phyloP scores from a whole-genome alignment of 2,329 filamentous ascomycete genomes.

The Arachnomyces sp. region DNA sequence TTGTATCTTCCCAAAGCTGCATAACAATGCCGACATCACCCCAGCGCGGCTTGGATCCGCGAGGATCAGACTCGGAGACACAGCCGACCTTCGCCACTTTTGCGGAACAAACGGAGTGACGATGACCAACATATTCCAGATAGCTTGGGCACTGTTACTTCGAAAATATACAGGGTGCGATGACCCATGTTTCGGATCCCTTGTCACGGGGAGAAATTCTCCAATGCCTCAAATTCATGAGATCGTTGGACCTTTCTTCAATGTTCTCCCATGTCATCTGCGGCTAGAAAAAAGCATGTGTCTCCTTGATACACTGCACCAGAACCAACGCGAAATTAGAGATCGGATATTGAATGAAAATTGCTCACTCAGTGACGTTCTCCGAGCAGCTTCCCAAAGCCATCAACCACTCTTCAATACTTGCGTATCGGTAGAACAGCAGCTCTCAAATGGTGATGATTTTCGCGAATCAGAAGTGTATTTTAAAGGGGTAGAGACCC shows the following conservation, averaged over 20 bases:
- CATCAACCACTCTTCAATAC: slow-evolving; percentile 8
- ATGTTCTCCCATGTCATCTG: slow-evolving; percentile 8
- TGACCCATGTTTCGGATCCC: slow-evolving; percentile 33
- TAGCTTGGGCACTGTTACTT: slow-evolving; percentile 31
- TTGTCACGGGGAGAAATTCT: slow-evolving; percentile 31
- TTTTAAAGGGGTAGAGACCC: slow-evolving; percentile 7
- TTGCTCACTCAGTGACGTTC: slow-evolving; percentile 8
- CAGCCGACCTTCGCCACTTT: neutral
- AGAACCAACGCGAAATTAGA: slow-evolving; percentile 4
- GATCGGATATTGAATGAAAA: slow-evolving; percentile 6
- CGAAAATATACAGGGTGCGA: slow-evolving; percentile 25
- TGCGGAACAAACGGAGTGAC: slow-evolving; percentile 7
- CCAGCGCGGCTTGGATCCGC: slow-evolving; percentile 1
- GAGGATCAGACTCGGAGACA: slow-evolving; percentile 1
- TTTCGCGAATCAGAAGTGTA: neutral
- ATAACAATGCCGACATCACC: neutral
- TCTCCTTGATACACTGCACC: slow-evolving; percentile 1
- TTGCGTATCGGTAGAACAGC: slow-evolving; percentile 10
- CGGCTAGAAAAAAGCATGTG: neutral
- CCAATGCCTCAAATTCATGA: slow-evolving; percentile 26
- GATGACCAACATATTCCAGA: slow-evolving; percentile 26
- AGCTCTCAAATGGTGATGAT: slow-evolving; percentile 3
- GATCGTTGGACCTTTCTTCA: slow-evolving; percentile 27
- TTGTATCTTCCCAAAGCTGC: slow-evolving; percentile 4
- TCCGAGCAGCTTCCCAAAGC: neutral